These are phyloP conservation scores for Thraustotheca clavata DNA, from an alignment of 352 stramenopile genomes.

Conservation along the genomic window DNA sequence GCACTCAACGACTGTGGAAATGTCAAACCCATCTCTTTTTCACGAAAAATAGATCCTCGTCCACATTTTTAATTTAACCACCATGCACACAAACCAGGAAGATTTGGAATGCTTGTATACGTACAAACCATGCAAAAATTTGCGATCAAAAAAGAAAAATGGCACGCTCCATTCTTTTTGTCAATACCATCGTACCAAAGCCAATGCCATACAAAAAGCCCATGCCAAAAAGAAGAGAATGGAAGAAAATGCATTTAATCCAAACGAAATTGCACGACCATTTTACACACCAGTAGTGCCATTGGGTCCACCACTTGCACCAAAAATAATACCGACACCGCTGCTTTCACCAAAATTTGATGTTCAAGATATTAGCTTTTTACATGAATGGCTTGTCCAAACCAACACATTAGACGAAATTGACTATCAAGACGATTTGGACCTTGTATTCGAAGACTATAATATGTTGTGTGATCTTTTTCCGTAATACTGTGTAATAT, in stretches of 20 bases:
- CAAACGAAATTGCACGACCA: neutral
- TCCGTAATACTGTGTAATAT: too few species aligned
- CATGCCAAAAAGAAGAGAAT: neutral
- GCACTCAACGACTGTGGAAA: too few species aligned
- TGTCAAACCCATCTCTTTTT: too few species aligned
- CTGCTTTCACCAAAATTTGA: neutral
- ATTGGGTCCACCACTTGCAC: too few species aligned
- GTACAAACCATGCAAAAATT: constrained; percentile 22
- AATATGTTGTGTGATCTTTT: too few species aligned
- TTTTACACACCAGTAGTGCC: too few species aligned
- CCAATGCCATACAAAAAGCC: constrained; percentile 24
- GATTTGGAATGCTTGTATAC: constrained; percentile 22
- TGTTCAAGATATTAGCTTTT: neutral
- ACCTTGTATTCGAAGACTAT: too few species aligned
- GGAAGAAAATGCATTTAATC: neutral
- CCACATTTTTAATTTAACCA: too few species aligned
- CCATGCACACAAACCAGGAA: too few species aligned
- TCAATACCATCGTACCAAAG: constrained; percentile 23
- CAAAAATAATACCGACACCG: neutral
- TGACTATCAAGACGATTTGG: too few species aligned
- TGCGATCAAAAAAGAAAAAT: constrained; percentile 22
- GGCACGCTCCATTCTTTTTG: constrained; percentile 24
- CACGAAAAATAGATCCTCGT: too few species aligned
- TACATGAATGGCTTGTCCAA: neutral
- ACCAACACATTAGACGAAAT: too few species aligned